Percentiles rank a stretch among this genome's conserved stretches.
phyloP scores from a whole-genome alignment of 768 basidiomycete genomes.

The Ramaria rubella region DNA sequence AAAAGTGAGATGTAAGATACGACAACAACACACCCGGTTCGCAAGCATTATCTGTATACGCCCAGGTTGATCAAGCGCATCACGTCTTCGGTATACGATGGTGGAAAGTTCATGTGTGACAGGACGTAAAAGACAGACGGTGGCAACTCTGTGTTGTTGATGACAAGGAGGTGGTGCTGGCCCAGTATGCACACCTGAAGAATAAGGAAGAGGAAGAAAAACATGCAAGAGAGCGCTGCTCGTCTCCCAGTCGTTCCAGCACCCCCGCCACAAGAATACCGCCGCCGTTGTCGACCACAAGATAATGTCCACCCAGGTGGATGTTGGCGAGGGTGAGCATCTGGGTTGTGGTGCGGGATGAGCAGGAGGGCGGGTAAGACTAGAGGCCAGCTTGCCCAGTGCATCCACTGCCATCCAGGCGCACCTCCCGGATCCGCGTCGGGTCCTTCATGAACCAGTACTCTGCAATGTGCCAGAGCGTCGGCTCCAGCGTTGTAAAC shows the following conservation, averaged over 20 bases:
- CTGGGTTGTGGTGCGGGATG: conserved; percentile 45
- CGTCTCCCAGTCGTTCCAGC: conserved; percentile 82
- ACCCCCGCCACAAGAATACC: conserved; percentile 82
- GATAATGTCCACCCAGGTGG: conserved; percentile 76
- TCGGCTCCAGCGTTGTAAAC: conserved; percentile 84
- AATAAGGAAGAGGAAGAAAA: not conserved
- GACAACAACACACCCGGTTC: conserved; percentile 46
- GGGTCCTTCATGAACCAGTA: conserved; percentile 88
- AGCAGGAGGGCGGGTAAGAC: not conserved
- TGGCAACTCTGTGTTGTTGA: conserved; percentile 87
- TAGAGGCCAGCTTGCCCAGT: conserved; percentile 30
- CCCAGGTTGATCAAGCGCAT: conserved; percentile 84
- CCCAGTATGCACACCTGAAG: conserved; percentile 44
- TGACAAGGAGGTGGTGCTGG: conserved; percentile 70
- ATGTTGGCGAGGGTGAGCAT: conserved; percentile 79
- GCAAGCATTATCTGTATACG: conserved; percentile 74
- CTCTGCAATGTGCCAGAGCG: conserved; percentile 78
- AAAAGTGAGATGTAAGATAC: not conserved
- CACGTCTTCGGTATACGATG: conserved; percentile 43
- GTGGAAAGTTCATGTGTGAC: conserved; percentile 78
- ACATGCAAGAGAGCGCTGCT: conserved; percentile 13
- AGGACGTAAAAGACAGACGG: conserved; percentile 86
- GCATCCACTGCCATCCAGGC: conserved; percentile 86
- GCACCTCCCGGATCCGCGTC: conserved; percentile 71
- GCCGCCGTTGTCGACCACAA: conserved; percentile 88